phyloP scores from a whole-genome alignment of 768 basidiomycete genomes.

The Podaxis mareebaensis region DNA sequence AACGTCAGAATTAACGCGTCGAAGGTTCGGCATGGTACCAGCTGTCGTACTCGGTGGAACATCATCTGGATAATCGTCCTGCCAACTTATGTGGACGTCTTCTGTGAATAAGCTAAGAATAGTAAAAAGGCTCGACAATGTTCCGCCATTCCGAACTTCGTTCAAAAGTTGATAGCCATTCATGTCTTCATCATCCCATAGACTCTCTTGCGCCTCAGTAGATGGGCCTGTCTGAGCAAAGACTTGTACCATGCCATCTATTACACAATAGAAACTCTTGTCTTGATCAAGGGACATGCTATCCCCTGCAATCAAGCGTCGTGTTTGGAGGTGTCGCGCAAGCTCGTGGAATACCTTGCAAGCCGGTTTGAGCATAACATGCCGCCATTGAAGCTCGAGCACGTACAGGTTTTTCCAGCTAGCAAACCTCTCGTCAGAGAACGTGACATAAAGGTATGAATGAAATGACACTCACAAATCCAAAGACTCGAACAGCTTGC shows the following conservation, averaged over 20 bases:
- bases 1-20: slow-evolving; percentile 63
- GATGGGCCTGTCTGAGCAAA: slow-evolving; percentile 71
- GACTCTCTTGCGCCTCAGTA: slow-evolving; percentile 45
- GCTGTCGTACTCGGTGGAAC: slow-evolving; percentile 25
- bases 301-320: slow-evolving; percentile 94
- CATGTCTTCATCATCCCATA: slow-evolving; percentile 85
- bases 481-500: slow-evolving; percentile 95
- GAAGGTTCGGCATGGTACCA: slow-evolving; percentile 21
- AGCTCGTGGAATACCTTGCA: slow-evolving; percentile 93
- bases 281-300: slow-evolving; percentile 89
- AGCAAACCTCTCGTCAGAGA: not conserved
- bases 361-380: not conserved
- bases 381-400: not conserved
- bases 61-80: slow-evolving; percentile 53
- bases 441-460: not conserved
- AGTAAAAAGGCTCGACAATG: slow-evolving; percentile 93
- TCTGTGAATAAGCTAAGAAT: slow-evolving; percentile 97
- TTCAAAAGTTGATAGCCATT: slow-evolving; percentile 97
- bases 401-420: slow-evolving; percentile 89
- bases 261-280: slow-evolving; percentile 96
- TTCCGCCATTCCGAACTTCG: slow-evolving; percentile 95
- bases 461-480: slow-evolving; percentile 60
- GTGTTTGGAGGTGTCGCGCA: slow-evolving; percentile 92
- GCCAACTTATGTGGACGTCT: slow-evolving; percentile 90
- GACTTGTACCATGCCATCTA: slow-evolving; percentile 97